A percentile compares a stretch with the other conserved stretches of the same genome.
These are phyloP conservation scores for Bonia amplexicaulis DNA, from an alignment of 176 grass and related monocot genomes.

Conservation along the genomic window DNA sequence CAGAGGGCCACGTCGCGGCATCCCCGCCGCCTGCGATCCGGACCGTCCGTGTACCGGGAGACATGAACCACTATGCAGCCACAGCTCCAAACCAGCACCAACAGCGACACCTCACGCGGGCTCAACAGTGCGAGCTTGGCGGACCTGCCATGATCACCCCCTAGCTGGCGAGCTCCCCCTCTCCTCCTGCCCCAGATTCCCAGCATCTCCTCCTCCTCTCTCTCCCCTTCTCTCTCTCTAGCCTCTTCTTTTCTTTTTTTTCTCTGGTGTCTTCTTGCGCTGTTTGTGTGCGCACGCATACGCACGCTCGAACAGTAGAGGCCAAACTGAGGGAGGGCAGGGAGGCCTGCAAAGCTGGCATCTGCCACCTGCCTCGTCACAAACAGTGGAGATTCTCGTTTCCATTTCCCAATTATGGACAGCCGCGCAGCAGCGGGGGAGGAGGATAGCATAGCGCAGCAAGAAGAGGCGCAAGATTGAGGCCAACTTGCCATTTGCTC, in stretches of 20 bases:
- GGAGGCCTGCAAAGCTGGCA: conserved; percentile 45
- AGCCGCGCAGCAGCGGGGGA: neutral
- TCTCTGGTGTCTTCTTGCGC: neutral
- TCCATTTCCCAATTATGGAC: conserved; percentile 40
- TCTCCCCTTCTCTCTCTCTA: neutral
- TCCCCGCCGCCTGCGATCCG: neutral
- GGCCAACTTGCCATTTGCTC: conserved; percentile 36
- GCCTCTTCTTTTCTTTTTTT: neutral
- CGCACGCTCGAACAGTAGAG: neutral
- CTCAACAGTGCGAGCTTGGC: conserved; percentile 4
- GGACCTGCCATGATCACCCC: conserved; percentile 26
- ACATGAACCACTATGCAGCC: conserved; percentile 26
- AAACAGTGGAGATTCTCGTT: conserved; percentile 50
- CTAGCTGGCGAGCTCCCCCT: neutral
- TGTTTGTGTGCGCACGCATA: conserved; percentile 23
- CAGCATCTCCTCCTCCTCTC: neutral
- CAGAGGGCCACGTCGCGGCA: neutral
- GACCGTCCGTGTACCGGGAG: neutral
- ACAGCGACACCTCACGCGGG: conserved; percentile 19
- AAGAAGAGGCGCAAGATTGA: neutral
- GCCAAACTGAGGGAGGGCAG: neutral
- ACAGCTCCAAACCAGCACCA: neutral
- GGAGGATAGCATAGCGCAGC: neutral
- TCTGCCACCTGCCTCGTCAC: neutral
- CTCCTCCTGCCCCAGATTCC: neutral